Evolutionary conservation across 495 filamentous ascomycete species (phyloP).

Genomic region (Aspergillus heteromorphus): DNA sequence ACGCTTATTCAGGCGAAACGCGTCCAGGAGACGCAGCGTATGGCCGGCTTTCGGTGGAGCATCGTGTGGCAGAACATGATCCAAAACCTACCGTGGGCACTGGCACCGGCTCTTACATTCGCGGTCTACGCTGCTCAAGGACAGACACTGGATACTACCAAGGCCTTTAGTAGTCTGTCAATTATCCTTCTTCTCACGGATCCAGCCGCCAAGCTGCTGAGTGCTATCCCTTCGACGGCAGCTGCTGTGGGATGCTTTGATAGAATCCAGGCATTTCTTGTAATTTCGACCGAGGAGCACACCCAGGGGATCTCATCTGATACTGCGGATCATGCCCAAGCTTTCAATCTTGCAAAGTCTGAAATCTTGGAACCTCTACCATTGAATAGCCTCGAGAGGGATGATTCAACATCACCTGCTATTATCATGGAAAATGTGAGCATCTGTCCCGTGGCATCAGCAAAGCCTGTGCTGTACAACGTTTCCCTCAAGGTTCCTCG

Average conservation of each 20-base stretch:
- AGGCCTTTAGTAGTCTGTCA: neutral
- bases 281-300: neutral
- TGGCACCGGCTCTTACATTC: neutral
- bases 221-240: neutral
- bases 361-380: neutral
- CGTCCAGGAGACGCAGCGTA: neutral
- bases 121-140: neutral
- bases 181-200: neutral
- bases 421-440: neutral
- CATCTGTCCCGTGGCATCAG: neutral
- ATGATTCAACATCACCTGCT: neutral
- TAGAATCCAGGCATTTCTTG: neutral
- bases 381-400: neutral
- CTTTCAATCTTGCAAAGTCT: neutral
- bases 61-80: slow-evolving; percentile 1
- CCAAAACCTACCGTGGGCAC: neutral
- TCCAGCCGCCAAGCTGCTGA: neutral
- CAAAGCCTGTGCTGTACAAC: neutral
- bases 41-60: neutral
- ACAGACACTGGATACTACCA: neutral
- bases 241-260: neutral
- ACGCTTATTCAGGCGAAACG: neutral
- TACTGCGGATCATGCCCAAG: neutral
- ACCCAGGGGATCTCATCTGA: neutral
- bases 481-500: neutral